Conservation (phyloP, 306 rosid species). For the Pterocarpus santalinus region DNA sequence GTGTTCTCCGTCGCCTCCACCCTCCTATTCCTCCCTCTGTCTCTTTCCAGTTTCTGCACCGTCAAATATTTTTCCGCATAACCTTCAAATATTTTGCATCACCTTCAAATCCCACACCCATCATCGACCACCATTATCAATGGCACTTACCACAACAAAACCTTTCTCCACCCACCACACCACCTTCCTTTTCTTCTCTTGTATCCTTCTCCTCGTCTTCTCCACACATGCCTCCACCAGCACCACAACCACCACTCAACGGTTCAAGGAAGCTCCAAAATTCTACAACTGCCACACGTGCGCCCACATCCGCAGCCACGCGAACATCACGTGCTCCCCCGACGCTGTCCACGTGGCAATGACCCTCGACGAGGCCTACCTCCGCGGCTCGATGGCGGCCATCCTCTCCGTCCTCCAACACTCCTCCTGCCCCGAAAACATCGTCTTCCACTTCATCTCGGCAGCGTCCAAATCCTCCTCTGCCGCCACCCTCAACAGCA, state of each 20-base stretch:
- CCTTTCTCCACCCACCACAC: not conserved
- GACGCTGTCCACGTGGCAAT: conserved; percentile 77
- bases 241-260: not conserved
- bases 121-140: not conserved
- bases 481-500: conserved; percentile 37
- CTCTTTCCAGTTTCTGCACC: not conserved
- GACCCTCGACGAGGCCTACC: conserved; percentile 86
- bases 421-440: conserved; percentile 86
- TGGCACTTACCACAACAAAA: not conserved
- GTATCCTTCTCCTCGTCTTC: not conserved
- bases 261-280: conserved; percentile 86
- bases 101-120: not conserved
- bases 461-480: conserved; percentile 51
- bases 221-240: conserved; percentile 9
- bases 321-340: conserved; percentile 43
- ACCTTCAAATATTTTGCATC: not conserved
- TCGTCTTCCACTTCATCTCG: conserved; percentile 76
- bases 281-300: conserved; percentile 83
- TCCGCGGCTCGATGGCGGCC: conserved; percentile 96
- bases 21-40: conserved; percentile 26
- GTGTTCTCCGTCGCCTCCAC: not conserved
- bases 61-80: not conserved
- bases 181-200: not conserved
- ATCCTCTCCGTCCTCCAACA: conserved; percentile 89
- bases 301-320: conserved; percentile 31